Base-by-base conservation (phyloP, 352 stramenopile species). In the Phytopythium montanum region DNA sequence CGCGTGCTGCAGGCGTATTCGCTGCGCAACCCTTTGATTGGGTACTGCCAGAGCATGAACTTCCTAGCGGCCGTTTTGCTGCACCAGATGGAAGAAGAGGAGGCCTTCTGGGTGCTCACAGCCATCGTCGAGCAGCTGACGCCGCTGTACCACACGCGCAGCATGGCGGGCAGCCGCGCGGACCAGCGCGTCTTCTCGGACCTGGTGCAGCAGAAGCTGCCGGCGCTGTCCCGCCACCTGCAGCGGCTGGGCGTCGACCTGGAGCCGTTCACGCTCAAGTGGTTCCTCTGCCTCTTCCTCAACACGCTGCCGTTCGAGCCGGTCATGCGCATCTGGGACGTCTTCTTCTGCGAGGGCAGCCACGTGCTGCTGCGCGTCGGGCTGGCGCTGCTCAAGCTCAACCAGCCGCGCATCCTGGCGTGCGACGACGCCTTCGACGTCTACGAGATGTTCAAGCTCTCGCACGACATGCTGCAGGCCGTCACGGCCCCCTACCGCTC, bases 231-330 rank as follows among this genome's bases (percentile, higher is more conserved):
- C 31, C 70, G 68, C 31, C 87, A 95, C 60, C 70, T 97, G 44
- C 73, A 91, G 23, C 34, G 39, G 3, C 70, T 96, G 5, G 73
- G 87, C 41, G 84, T 96, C 7, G 84, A 96, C 55, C 78, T 97
- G 56, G 83, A 94, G 54, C 87, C 88, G 23, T 90, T 97, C 44
- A 96, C 90, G 39, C 83, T 96, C 57, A 96, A 97, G 64, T 97
- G 90, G 91, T 97, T 97, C 45, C 63, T 97, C 0, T 97, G 91
- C 66, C 62, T 96, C 4, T 97, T 97, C 69, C 69, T 97, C n/a
- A 97, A 97, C 63, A 95, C 88, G 26, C 65, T 97, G 19, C 86
- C 87, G 18, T 86, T 97, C 38, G 87, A 96, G 46, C 85, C 83
- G 0, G 88, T 90, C n/a, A 72, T 97, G 68, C 79, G 90, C 9